Evolutionary conservation across 345 rosid species (phyloP), one percentile per base, ranked within the genome.

Genomic region (Boechera divaricarpa): DNA sequence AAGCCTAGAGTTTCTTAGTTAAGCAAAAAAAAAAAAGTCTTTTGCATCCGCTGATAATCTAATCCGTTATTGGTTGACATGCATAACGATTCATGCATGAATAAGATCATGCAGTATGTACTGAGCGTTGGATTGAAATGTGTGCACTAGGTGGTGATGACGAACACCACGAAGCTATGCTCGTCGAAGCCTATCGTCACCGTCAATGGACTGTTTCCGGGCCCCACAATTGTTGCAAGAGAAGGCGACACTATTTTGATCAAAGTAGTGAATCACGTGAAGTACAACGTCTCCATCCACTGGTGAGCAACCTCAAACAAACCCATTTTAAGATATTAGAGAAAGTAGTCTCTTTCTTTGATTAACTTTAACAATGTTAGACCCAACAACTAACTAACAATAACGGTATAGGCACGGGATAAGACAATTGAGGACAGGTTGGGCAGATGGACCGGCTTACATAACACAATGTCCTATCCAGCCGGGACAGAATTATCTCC

Each of bases 191-290:
- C 96, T 29, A 91, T 90, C 7, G 97, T 94, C 45, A 91, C 94
- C 0, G 90, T 94, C 18, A 94, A 94, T 24, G 97, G 95, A 21
- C 52, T 45, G 78, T 92, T 88, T 65, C 98, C 97, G 0, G 97
- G 97, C 0, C 97, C 95, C 5, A 90, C 97, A 33, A 77, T 91
- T 26, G 93, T 78, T 72, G 97, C 95, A 10, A 82, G 98, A 75
- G 98, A 94, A 80, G 97, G 72, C 48, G 97, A 94, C 68, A 90
- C 85, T 0, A 83, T 90, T 61, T 88, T 87, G 24, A 90, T 94
- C 16, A 92, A 75, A 79, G 98, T 92, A 28, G 83, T 73, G 56
- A 94, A 94, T 85, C 87, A 82, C 33, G 97, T 94, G 83, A 89
- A 89, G 38, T 90, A 92, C 86, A 94, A 94, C 38, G 84, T 94